Conservation (phyloP, 768 basidiomycete genomes). For the Austroboletus festivus region DNA sequence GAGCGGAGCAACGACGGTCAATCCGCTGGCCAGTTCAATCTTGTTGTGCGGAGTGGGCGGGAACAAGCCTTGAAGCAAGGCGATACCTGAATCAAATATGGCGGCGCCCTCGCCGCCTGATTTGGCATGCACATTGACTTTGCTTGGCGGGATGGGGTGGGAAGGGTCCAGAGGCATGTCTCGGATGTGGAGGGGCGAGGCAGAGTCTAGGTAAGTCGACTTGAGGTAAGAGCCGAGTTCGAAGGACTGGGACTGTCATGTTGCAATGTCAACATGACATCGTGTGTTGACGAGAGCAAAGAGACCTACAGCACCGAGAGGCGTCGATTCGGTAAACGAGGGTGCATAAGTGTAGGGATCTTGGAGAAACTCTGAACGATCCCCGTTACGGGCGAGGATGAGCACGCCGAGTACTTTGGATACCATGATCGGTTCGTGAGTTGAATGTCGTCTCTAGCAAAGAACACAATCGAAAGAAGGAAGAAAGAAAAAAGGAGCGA, state of each 20-base stretch:
- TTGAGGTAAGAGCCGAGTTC: conserved; percentile 60
- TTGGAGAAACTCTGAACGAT: conserved; percentile 66
- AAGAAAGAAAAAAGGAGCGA: conserved; percentile 5
- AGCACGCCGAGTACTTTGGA: conserved; percentile 65
- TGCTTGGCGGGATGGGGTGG: conserved; percentile 58
- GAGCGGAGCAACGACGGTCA: conserved; percentile 68
- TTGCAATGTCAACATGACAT: conserved; percentile 3
- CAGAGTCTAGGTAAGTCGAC: conserved; percentile 61
- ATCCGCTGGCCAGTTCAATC: conserved; percentile 75
- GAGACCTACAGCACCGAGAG: conserved; percentile 63
- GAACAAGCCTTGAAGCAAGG: conserved; percentile 79
- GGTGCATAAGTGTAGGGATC: conserved; percentile 67
- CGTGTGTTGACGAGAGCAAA: not conserved
- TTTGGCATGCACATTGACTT: conserved; percentile 76
- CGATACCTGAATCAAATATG: conserved; percentile 81
- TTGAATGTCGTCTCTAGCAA: too few relatives aligned
- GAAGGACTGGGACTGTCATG: conserved; percentile 60
- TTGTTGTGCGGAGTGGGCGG: conserved; percentile 69
- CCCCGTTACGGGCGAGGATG: conserved; percentile 74
- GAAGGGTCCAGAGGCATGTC: conserved; percentile 59
- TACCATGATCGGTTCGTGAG: conserved; percentile 19
- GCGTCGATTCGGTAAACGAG: conserved; percentile 65
- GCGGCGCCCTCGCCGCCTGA: conserved; percentile 76
- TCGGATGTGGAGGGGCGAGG: conserved; percentile 64
- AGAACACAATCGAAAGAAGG: not conserved